Evolutionary conservation across 495 filamentous ascomycete genomes (phyloP), one percentile per base, ranked within the genome.

Genomic region (Podospora sp.): DNA sequence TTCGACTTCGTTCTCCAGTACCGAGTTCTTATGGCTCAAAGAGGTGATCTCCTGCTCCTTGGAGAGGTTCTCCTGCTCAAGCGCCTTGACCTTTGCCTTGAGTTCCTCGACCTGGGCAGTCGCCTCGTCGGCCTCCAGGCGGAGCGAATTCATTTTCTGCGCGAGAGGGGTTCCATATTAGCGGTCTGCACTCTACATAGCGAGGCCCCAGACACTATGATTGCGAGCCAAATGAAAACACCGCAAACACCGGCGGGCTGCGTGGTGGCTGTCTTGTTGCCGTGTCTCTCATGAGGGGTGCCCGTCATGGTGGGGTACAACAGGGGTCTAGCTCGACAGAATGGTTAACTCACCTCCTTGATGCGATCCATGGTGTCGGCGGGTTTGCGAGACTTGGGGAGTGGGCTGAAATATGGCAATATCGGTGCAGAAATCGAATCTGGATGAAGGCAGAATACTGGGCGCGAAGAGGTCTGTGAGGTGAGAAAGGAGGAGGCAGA

Each of bases 21-120:
- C 83, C 52, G 52, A 6, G 80, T 95, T 96, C 80, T 91, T 93
- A 88, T 97, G 94, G 73, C 87, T 85, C 65, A 99, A 89, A 26
- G 95, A 98, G 64, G 89, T 92, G 76, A 99, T 96, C 79, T 98
- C 94, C 79, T 99, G 94, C 81, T 97, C 95, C 85, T 99, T 97
- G 66, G 89, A 79, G 51, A 96, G 87, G 77, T 93, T 97, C 83
- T 97, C 94, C 78, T 97, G 91, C 82, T 99, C 93, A 66, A 99
- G 86, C 25, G 79, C 81, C 84, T 97, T 97, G 80, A 97, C 87
- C 80, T 91, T 91, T 76, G 79, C 71, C 83, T 92, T 85, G 71
- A 96, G 87, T 78, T 97, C 94, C 73, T 97, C 94, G 72, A 88
- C 89, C 83, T 93, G 89, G 74, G 83, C 76, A 66, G 88, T 73